Evolutionary conservation across 2,329 filamentous ascomycete species (phyloP), one percentile per base, ranked within the genome.

Genomic region (Penicillium occitanis): DNA sequence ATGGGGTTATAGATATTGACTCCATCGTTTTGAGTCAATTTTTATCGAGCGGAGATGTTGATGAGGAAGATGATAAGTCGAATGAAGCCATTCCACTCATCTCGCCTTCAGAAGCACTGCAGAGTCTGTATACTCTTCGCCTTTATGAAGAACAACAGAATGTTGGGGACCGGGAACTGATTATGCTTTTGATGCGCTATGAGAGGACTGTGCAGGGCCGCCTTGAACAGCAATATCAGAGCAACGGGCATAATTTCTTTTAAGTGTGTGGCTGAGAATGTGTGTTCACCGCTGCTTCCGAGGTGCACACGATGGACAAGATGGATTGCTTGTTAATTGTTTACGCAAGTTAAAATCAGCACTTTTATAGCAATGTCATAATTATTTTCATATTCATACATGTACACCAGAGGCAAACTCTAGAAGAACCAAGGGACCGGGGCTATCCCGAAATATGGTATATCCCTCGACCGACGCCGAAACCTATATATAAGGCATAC

Each of bases 141-240:
- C 61, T 63, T n/a, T 50, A 63, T 30, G 65, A 66, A 50, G 65
- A 66, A 44, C 65, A 66, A 25, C 65, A 63, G 17, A 3, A 8
- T n/a, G 55, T 35, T 13, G 63, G 57, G 5, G 46, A 65, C 19
- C 25, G 19, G 61, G 60, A 53, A 19, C 30, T 57, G 40, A 46
- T 50, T 46, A 40, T 44, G 51, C 25, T 14, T 13, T 17, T 64
- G 35, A 42, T 53, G 33, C 48, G 48, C 22, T 51, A 53, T n/a
- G 61, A 63, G 25, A 63, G 46, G 35, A 40, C 17, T 19, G n/a
- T 63, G 10, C 48, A 33, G 22, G 19, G 22, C 44, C 61, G 48
- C 2, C 30, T 51, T 40, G 60, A 40, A 14, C 44, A 19, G 6
- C 48, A 63, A 30, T 55, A 55, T 28, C 48, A 44, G 25, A 28